A percentile compares a stretch with the other conserved stretches of the same genome.
These are phyloP conservation scores for Oemleria cerasiformis DNA, from an alignment of 306 rosid genomes.

Conservation along the genomic window DNA sequence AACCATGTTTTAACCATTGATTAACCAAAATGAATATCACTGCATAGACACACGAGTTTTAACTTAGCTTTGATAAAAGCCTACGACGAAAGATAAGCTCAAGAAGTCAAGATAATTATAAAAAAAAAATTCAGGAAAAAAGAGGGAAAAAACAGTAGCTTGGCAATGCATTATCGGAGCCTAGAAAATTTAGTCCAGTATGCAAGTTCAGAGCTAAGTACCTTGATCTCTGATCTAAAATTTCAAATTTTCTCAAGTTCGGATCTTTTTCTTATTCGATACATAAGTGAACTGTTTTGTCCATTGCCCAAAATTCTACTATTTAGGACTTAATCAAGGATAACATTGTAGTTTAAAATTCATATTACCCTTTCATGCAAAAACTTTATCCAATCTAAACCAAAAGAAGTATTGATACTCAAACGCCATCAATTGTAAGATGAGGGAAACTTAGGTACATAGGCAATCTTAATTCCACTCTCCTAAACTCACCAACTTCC, in stretches of 20 bases:
- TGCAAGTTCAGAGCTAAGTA: background rate
- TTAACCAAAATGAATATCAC: constrained; percentile 63
- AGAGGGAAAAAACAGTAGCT: background rate
- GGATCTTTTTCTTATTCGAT: background rate
- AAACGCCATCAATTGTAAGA: background rate
- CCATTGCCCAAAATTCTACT: background rate
- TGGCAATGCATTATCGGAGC: background rate
- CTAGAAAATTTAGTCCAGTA: background rate
- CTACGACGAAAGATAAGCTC: background rate
- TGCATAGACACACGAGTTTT: constrained; percentile 32
- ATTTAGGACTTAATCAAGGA: background rate
- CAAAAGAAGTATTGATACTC: background rate
- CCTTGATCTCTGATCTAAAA: background rate
- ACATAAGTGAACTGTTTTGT: background rate
- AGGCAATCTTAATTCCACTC: background rate
- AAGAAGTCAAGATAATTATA: background rate
- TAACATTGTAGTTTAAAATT: background rate
- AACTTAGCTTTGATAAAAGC: background rate
- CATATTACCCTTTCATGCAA: background rate
- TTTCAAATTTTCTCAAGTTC: background rate
- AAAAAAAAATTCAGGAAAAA: background rate
- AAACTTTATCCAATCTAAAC: background rate
- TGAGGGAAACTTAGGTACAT: background rate
- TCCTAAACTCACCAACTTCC: background rate
- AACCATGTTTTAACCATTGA: constrained; percentile 47